Evolutionary conservation across 257 asterid species (phyloP).

Genomic region (Scutellaria barbata): DNA sequence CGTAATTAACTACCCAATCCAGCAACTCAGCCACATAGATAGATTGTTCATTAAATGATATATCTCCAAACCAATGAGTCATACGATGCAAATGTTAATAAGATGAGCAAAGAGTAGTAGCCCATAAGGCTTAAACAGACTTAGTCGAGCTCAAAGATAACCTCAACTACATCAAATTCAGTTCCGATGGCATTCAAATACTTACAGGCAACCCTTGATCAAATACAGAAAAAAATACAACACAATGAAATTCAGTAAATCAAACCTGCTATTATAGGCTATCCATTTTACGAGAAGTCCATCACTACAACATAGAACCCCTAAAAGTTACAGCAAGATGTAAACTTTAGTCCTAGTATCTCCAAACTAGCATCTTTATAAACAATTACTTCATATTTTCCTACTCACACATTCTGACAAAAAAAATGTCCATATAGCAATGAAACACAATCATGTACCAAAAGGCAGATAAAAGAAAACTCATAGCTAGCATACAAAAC

Average conservation of each 20-base stretch:
- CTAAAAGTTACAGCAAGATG: constrained; percentile 13
- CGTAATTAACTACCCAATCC: background rate
- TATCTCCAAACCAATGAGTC: background rate
- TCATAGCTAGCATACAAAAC: background rate
- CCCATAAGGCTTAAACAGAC: background rate
- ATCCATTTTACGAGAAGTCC: background rate
- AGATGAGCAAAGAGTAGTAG: background rate
- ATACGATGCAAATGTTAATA: background rate
- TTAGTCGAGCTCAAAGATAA: background rate
- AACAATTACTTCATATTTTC: background rate
- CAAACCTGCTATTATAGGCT: background rate
- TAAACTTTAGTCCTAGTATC: background rate
- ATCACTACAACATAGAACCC: background rate
- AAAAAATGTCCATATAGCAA: background rate
- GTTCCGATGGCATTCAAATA: background rate
- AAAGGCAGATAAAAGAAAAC: background rate
- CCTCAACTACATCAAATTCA: background rate
- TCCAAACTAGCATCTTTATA: background rate
- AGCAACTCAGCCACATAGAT: background rate
- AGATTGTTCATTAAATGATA: background rate
- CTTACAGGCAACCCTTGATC: background rate
- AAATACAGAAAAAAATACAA: background rate
- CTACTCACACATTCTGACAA: background rate
- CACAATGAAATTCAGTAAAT: background rate
- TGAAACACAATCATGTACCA: background rate